phyloP scores from a whole-genome alignment of 176 grass and related monocot species.

The Luzula sylvatica region DNA sequence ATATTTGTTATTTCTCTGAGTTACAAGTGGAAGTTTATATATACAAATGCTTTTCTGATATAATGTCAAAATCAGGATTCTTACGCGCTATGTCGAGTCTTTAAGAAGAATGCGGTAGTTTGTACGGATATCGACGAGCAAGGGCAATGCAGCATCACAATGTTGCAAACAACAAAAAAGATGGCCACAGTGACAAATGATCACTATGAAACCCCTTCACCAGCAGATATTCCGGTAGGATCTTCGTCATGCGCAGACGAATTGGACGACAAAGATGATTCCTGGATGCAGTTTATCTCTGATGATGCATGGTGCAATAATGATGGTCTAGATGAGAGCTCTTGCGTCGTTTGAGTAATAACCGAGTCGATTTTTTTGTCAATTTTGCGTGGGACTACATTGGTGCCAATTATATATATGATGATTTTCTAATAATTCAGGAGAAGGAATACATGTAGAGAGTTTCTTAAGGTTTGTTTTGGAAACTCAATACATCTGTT shows the following conservation, averaged over 20 bases:
- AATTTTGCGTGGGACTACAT: slow-evolving; percentile 20
- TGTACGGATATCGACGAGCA: slow-evolving; percentile 47
- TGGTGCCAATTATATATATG: slow-evolving; percentile 16
- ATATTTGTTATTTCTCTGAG: slow-evolving; percentile 7
- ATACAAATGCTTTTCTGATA: not conserved
- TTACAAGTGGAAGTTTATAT: not conserved
- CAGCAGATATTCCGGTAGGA: slow-evolving; percentile 38
- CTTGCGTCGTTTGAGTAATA: slow-evolving; percentile 20
- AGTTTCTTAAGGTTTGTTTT: no score
- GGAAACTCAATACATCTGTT: no score
- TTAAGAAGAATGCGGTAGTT: slow-evolving; percentile 62
- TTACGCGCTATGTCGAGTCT: slow-evolving; percentile 59
- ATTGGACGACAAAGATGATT: slow-evolving; percentile 52
- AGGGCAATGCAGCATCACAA: slow-evolving; percentile 51
- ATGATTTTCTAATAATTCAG: no score
- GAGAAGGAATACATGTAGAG: no score
- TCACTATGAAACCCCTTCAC: slow-evolving; percentile 48
- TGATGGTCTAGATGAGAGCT: slow-evolving; percentile 41
- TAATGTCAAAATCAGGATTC: slow-evolving; percentile 34
- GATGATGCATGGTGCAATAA: slow-evolving; percentile 65
- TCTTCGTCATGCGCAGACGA: slow-evolving; percentile 46
- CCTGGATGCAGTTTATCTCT: slow-evolving; percentile 90
- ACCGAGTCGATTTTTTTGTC: not conserved
- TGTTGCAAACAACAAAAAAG: slow-evolving; percentile 27
- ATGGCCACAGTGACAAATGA: slow-evolving; percentile 8